A percentile compares a stretch with the other conserved stretches of the same genome.
phyloP scores from a whole-genome alignment of 495 filamentous ascomycete species.

The Penicillium mononematosum region DNA sequence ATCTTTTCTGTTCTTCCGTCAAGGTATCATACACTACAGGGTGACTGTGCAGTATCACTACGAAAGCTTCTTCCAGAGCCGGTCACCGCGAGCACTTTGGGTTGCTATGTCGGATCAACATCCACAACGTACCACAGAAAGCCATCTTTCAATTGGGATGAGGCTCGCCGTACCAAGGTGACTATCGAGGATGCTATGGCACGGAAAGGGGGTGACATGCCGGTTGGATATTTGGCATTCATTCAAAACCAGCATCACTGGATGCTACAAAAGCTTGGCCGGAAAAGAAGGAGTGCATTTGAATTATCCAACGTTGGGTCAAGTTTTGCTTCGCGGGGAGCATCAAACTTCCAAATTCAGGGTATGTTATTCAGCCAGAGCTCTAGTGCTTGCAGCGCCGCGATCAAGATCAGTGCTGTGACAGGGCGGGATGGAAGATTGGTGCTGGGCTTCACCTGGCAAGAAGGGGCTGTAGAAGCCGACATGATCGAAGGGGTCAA shows the following conservation, averaged over 20 bases:
- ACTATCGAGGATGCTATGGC: slow-evolving; percentile 4
- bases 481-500: neutral
- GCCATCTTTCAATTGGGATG: slow-evolving; percentile 7
- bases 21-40: slow-evolving; percentile 4
- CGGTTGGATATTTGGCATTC: slow-evolving; percentile 11
- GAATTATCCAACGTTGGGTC: slow-evolving; percentile 15
- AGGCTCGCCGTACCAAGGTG: slow-evolving; percentile 10
- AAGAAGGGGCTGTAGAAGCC: slow-evolving; percentile 8
- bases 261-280: slow-evolving; percentile 15
- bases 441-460: slow-evolving; percentile 15
- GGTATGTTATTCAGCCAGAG: slow-evolving; percentile 17
- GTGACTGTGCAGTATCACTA: slow-evolving; percentile 11
- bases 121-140: neutral
- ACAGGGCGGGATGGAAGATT: slow-evolving; percentile 13
- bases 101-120: slow-evolving; percentile 11
- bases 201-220: slow-evolving; percentile 11
- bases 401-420: slow-evolving; percentile 18
- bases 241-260: slow-evolving; percentile 14
- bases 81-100: slow-evolving; percentile 7
- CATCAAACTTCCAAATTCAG: slow-evolving; percentile 4
- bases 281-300: slow-evolving; percentile 3
- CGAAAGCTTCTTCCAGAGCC: slow-evolving; percentile 2
- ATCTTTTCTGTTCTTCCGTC: slow-evolving; percentile 5
- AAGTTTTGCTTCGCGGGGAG: neutral
- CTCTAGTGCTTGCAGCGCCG: slow-evolving; percentile 15